Percentiles rank a stretch among this genome's conserved stretches.
Conservation (phyloP, 371 early-diverging fungal species). For the Rhizopus sp. region DNA sequence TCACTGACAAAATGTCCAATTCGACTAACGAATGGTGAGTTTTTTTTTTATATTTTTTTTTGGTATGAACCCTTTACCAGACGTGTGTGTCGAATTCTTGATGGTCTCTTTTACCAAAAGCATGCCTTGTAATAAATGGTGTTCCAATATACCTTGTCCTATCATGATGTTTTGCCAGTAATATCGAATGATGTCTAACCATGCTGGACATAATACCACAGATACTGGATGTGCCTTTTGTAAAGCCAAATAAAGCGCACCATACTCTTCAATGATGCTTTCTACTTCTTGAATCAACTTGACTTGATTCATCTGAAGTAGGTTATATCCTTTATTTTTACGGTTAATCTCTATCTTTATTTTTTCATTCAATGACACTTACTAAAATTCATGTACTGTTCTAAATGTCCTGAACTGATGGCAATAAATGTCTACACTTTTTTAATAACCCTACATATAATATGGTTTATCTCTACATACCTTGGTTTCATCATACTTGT, state of each 20-base stretch:
- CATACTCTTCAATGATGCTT: conserved; percentile 68
- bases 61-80: conserved; percentile 22
- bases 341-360: not conserved
- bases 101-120: conserved; percentile 68
- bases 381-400: conserved; percentile 61
- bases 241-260: conserved; percentile 80
- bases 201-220: conserved; percentile 67
- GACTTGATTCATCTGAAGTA: conserved; percentile 13
- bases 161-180: conserved; percentile 68
- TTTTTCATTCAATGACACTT: conserved; percentile 18
- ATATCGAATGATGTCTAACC: conserved; percentile 68
- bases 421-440: conserved; percentile 46
- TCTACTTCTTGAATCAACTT: conserved; percentile 31
- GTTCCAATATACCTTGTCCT: conserved; percentile 41
- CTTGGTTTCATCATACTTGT: conserved; percentile 61
- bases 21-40: conserved; percentile 1
- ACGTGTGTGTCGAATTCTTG: conserved; percentile 57
- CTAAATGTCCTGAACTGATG: conserved; percentile 56
- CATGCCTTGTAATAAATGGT: conserved; percentile 69
- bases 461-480: conserved; percentile 19
- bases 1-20: conserved; percentile 35
- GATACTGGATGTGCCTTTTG: conserved; percentile 73
- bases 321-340: conserved; percentile 1
- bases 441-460: conserved; percentile 1
- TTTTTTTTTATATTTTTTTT: not conserved